These are phyloP conservation scores for Crithidia expoeki DNA, from an alignment of 208 protist species.

Conservation along the genomic window DNA sequence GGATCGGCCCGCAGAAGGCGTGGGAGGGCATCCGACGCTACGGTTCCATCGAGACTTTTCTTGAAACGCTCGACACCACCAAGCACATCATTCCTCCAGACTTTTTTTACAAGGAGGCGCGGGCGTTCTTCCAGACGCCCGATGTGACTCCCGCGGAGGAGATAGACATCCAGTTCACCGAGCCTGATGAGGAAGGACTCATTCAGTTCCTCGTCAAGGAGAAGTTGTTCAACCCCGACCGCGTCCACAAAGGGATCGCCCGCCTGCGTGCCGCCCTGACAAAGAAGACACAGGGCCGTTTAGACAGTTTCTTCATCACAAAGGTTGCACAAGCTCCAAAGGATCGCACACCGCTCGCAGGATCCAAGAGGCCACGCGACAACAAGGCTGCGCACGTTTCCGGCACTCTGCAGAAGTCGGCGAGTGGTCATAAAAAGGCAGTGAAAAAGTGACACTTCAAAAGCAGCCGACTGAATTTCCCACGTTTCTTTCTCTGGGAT, in stretches of 20 bases:
- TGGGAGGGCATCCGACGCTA: slow-evolving; percentile 96
- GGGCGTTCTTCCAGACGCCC: slow-evolving; percentile 92
- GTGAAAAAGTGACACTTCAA: slow-evolving; percentile 69
- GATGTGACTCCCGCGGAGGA: slow-evolving; percentile 84
- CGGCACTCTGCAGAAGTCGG: slow-evolving; percentile 70
- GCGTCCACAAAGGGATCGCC: slow-evolving; percentile 83
- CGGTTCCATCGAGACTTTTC: slow-evolving; percentile 94
- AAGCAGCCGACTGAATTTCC: too few species aligned
- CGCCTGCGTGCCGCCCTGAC: slow-evolving; percentile 72
- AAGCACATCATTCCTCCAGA: slow-evolving; percentile 85
- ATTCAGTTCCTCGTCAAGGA: slow-evolving; percentile 97
- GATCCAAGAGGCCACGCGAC: slow-evolving; percentile 60
- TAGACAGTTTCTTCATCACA: slow-evolving; percentile 92
- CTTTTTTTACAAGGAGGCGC: slow-evolving; percentile 91
- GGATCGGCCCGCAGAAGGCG: slow-evolving; percentile 97
- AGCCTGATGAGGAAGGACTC: slow-evolving; percentile 97
- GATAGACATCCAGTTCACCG: slow-evolving; percentile 92
- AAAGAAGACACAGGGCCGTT: slow-evolving; percentile 84
- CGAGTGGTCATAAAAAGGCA: slow-evolving; percentile 77
- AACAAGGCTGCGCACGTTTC: slow-evolving; percentile 44
- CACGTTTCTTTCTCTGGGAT: too few species aligned
- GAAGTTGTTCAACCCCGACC: slow-evolving; percentile 96
- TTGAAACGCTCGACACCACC: slow-evolving; percentile 91
- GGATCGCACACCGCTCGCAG: slow-evolving; percentile 18
- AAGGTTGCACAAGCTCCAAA: slow-evolving; percentile 10